phyloP scores from a whole-genome alignment of 176 grass and related monocot species.

The Calamus simplicifolius region DNA sequence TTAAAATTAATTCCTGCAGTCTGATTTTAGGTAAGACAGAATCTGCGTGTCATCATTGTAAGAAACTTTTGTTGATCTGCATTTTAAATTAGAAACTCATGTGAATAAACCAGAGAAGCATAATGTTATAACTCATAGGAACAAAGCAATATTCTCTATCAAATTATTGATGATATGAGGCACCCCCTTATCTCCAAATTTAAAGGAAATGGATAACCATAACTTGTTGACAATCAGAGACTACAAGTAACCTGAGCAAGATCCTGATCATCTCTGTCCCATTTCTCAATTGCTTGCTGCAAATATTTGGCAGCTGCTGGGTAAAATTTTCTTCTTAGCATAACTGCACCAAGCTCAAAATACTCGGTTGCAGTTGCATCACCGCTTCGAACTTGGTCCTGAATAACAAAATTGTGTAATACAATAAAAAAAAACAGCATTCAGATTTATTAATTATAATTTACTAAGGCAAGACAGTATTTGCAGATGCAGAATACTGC shows the following conservation, averaged over 20 bases:
- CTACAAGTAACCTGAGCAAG: conserved; percentile 66
- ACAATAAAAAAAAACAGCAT: conserved; percentile 2
- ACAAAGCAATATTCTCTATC: too few species aligned
- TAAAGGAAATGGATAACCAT: background rate
- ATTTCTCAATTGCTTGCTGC: conserved; percentile 84
- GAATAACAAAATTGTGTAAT: conserved; percentile 2
- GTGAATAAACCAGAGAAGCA: too few species aligned
- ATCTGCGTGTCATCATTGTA: too few species aligned
- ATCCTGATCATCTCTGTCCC: conserved; percentile 88
- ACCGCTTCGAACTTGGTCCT: conserved; percentile 98
- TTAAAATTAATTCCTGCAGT: too few species aligned
- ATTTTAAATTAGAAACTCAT: too few species aligned
- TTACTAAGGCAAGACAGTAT: too few species aligned
- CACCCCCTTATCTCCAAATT: too few species aligned
- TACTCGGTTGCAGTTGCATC: conserved; percentile 82
- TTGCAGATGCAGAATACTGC: too few species aligned
- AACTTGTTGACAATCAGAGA: background rate
- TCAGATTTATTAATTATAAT: background rate
- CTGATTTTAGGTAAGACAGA: too few species aligned
- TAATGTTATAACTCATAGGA: too few species aligned
- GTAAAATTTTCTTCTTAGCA: conserved; percentile 96
- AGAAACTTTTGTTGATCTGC: too few species aligned
- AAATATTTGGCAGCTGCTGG: conserved; percentile 92
- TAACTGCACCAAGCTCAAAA: conserved; percentile 97
- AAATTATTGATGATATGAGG: too few species aligned